Base-by-base conservation (phyloP, 2,329 filamentous ascomycete species). In the Phialocephala subalpina region DNA sequence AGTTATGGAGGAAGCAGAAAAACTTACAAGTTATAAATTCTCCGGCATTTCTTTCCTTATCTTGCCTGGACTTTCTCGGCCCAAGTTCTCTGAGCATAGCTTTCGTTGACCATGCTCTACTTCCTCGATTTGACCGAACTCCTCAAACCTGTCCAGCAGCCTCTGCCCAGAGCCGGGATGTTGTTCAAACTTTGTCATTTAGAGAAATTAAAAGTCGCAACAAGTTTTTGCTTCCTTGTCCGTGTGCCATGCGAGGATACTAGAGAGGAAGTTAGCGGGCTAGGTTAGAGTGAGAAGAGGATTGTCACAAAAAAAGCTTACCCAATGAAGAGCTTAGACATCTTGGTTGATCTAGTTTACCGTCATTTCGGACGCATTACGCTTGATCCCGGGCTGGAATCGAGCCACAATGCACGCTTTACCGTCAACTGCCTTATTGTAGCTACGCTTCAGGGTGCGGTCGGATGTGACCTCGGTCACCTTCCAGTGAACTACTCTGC, bases 241-340 rank as follows among this genome's bases (percentile, higher is more conserved):
- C 71, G 96, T 99, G 84, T 97, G 94, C 96, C 96, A 98, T 77
- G 96, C 93, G 74, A 99, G 93, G 86, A 96, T 96, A 78, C 95
- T 97, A 77, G 63, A 57, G 7, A 74, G 73, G 72, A 79, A 79
- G 73, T 42, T 42, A 42, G 16, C 16, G 18, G 5, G 7, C n/a
- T 1, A 42, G n/a, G 14, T 2, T 42, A 6, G 40, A 18, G 16
- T n/a, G 14, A 42, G 40, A 42, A 16, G n/a, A 18, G 40, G 12
- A n/a, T 42, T 1, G 16, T 6, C 16, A 18, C 16, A 18, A 42
- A 42, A n/a, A 16, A n/a, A n/a, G n/a, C 40, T 18, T 42, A 42
- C 40, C 40, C 12, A n/a, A 42, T 42, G 40, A 42, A 42, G 40
- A 42, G 40, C 40, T 42, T 42, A 6, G 40, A 16, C 16, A 42